Conservation (phyloP, 2,329 filamentous ascomycete species). For the Ophiocordyceps australis region DNA sequence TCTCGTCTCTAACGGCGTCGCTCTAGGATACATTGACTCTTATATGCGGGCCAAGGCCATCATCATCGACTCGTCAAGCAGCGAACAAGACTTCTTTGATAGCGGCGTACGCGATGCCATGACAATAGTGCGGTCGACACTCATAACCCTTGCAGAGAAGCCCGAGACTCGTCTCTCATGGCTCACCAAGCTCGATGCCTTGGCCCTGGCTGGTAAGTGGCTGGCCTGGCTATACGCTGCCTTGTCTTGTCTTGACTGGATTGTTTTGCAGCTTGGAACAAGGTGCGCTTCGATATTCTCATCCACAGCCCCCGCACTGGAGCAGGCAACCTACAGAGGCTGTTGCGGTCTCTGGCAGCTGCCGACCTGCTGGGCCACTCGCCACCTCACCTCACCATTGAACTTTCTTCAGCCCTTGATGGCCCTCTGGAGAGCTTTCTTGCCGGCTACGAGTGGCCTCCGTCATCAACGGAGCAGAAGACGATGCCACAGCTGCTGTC, state of each 20-base stretch:
- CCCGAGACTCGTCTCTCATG: slow-evolving; percentile 49
- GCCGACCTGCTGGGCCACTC: slow-evolving; percentile 60
- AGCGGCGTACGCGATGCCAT: slow-evolving; percentile 38
- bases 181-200: slow-evolving; percentile 61
- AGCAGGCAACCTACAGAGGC: slow-evolving; percentile 55
- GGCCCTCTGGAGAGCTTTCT: slow-evolving; percentile 43
- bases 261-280: slow-evolving; percentile 50
- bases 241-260: slow-evolving; percentile 4
- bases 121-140: slow-evolving; percentile 29
- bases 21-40: slow-evolving; percentile 45
- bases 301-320: slow-evolving; percentile 56
- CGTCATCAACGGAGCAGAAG: slow-evolving; percentile 16
- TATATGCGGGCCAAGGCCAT: slow-evolving; percentile 65
- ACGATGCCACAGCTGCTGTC: slow-evolving; percentile 38
- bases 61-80: slow-evolving; percentile 47
- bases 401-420: slow-evolving; percentile 59
- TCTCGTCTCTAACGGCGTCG: too few species aligned
- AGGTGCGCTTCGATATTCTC: slow-evolving; percentile 61
- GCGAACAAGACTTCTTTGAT: slow-evolving; percentile 53
- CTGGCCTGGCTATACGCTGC: too few species aligned
- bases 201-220: slow-evolving; percentile 45
- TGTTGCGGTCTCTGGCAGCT: slow-evolving; percentile 56
- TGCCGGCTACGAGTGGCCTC: slow-evolving; percentile 49
- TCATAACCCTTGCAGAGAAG: slow-evolving; percentile 57
- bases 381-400: slow-evolving; percentile 63